Base-by-base conservation (phyloP, 345 rosid species). In the Citrus sp. region DNA sequence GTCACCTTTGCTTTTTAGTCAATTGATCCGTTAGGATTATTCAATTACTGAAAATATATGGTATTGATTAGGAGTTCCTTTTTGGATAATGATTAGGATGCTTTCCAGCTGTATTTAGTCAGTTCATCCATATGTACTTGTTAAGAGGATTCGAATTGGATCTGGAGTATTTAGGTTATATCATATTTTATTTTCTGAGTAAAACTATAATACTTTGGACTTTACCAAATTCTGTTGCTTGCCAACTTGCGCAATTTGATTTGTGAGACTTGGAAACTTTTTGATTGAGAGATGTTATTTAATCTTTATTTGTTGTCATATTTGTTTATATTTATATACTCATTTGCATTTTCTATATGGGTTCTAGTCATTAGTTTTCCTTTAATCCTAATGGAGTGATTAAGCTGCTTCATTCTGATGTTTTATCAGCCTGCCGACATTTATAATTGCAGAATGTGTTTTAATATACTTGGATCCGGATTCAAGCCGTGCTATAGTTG, bases 391-490 rank as follows among this genome's bases (percentile, higher is more conserved):
- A 73, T 67, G 80, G 75, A 61, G 70, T 78, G 70, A 78, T 74
- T 68, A 62, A 84, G 34, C 64, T 79, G 77, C 81, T 85, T 85
- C 61, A 79, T 85, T 88, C 93, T 91, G 82, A 89, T 86, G 77
- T 85, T 80, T 85, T 84, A 88, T 90, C 98, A 94, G 99, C 90
- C 84, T 91, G 93, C 97, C 97, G 76, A 94, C 99, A 82, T 96
- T 92, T 88, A 92, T 94, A 81, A 92, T 92, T 89, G 98, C 99
- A 92, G 99, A 96, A 87, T 92, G 99, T 78, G 94, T 96, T 83
- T 87, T 96, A 82, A 96, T 96, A 84, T 94, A 96, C 91, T 73
- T 94, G 93, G 94, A 87, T 83, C 95, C 98, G n/a, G 93, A 91
- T 78, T 91, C 99, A 81, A 90, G 92, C 85, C 82, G 86, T 25